These are phyloP conservation scores for Aphanoascus verrucosus DNA, from an alignment of 2,329 filamentous ascomycete species.

Conservation along the genomic window DNA sequence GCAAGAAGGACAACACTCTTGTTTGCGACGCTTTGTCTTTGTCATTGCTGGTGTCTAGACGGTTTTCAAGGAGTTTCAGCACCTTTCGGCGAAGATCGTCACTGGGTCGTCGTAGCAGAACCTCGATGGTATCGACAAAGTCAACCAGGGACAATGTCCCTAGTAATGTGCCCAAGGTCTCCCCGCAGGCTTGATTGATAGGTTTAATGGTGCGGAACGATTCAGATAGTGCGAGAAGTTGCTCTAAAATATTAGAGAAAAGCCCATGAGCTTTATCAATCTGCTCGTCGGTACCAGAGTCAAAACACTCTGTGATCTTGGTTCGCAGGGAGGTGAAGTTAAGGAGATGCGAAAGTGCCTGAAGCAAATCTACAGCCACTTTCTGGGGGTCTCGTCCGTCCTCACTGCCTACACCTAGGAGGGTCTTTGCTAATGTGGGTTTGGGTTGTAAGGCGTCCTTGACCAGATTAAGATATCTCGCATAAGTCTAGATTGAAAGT, in stretches of 20 bases:
- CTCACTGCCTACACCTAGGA: slow-evolving; percentile 52
- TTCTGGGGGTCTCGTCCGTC: slow-evolving; percentile 39
- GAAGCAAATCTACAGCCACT: slow-evolving; percentile 34
- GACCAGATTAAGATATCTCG: slow-evolving; percentile 64
- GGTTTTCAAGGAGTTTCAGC: slow-evolving; percentile 66
- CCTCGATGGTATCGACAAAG: slow-evolving; percentile 79
- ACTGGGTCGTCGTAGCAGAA: slow-evolving; percentile 64
- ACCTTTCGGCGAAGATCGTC: slow-evolving; percentile 68
- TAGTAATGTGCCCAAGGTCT: slow-evolving; percentile 67
- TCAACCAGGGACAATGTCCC: slow-evolving; percentile 75
- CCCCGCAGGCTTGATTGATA: slow-evolving; percentile 42
- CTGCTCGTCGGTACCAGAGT: slow-evolving; percentile 41
- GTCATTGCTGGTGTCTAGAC: slow-evolving; percentile 62
- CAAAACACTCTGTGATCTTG: slow-evolving; percentile 31
- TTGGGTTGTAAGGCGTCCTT: slow-evolving; percentile 65
- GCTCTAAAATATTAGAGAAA: slow-evolving; percentile 59
- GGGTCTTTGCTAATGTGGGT: slow-evolving; percentile 58
- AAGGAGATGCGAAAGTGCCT: slow-evolving; percentile 30
- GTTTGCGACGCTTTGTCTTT: slow-evolving; percentile 57
- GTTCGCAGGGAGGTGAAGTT: slow-evolving; percentile 34
- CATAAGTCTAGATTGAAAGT: slow-evolving; percentile 49
- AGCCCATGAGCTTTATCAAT: slow-evolving; percentile 55
- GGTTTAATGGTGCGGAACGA: slow-evolving; percentile 28
- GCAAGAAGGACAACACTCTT: slow-evolving; percentile 66
- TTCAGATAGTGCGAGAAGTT: slow-evolving; percentile 55